A percentile compares a stretch with the other conserved stretches of the same genome.
phyloP scores from a whole-genome alignment of 345 rosid species.

The Euclidium syriacum region DNA sequence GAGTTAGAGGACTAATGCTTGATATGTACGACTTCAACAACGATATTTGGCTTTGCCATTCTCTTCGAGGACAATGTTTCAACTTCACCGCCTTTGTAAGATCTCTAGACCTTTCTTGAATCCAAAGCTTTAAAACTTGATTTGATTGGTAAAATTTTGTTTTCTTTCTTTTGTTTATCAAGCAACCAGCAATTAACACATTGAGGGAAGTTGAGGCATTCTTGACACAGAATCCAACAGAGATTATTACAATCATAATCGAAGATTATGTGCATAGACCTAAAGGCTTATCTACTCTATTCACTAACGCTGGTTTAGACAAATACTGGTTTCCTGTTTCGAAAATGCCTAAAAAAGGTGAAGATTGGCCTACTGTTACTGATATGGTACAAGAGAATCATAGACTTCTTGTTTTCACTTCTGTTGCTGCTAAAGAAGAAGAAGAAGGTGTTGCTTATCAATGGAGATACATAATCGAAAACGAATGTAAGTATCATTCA shows the following conservation, averaged over 20 bases:
- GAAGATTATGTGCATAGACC: slow-evolving; percentile 94
- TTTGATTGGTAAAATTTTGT: background rate
- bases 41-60: slow-evolving; percentile 98
- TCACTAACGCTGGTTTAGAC: slow-evolving; percentile 70
- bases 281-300: slow-evolving; percentile 69
- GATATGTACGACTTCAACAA: slow-evolving; percentile 89
- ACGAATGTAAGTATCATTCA: slow-evolving; percentile 50
- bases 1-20: slow-evolving; percentile 93
- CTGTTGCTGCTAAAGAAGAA: slow-evolving; percentile 85
- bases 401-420: slow-evolving; percentile 87
- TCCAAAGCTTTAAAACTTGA: background rate
- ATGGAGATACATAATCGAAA: slow-evolving; percentile 91
- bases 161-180: slow-evolving; percentile 16
- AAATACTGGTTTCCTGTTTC: slow-evolving; percentile 84
- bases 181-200: slow-evolving; percentile 92
- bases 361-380: slow-evolving; percentile 95
- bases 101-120: background rate
- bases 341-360: slow-evolving; percentile 88
- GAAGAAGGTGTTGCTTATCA: slow-evolving; percentile 97
- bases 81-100: slow-evolving; percentile 97
- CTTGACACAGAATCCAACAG: slow-evolving; percentile 67
- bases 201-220: slow-evolving; percentile 87
- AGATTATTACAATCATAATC: slow-evolving; percentile 82
- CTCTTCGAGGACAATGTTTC: slow-evolving; percentile 86
- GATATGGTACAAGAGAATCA: slow-evolving; percentile 81